Percentiles rank a stretch among this genome's conserved stretches.
Evolutionary conservation across 257 asterid species (phyloP).

Genomic region (Solanum rostratum): DNA sequence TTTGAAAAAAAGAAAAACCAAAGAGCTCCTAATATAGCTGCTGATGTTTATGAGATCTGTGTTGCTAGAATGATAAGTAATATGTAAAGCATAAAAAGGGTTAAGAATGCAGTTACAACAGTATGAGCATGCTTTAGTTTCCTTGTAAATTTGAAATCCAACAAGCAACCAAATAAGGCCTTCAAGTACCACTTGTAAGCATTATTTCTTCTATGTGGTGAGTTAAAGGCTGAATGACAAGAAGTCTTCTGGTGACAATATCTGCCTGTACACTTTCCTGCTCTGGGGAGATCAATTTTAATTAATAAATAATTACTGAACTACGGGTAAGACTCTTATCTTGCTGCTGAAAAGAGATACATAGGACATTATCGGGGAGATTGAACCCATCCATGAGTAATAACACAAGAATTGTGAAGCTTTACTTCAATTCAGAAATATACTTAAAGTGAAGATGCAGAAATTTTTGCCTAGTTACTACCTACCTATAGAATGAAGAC

Average conservation of each 20-base stretch:
- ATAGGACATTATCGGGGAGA: background rate
- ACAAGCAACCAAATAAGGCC: background rate
- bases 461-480: background rate
- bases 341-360: background rate
- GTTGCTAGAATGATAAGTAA: background rate
- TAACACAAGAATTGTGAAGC: background rate
- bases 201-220: background rate
- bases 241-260: background rate
- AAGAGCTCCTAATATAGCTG: background rate
- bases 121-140: background rate
- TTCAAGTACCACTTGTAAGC: background rate
- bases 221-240: background rate
- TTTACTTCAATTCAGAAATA: background rate
- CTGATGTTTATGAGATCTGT: background rate
- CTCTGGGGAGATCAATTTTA: background rate
- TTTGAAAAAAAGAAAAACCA: background rate
- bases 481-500: background rate
- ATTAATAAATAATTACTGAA: background rate
- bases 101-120: background rate
- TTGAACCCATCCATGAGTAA: background rate
- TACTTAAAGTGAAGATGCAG: background rate
- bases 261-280: background rate
- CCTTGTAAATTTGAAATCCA: background rate
- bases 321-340: background rate
- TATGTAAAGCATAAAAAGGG: background rate